Conservation (phyloP, 768 basidiomycete genomes). For the Lactifluus pinguis region DNA sequence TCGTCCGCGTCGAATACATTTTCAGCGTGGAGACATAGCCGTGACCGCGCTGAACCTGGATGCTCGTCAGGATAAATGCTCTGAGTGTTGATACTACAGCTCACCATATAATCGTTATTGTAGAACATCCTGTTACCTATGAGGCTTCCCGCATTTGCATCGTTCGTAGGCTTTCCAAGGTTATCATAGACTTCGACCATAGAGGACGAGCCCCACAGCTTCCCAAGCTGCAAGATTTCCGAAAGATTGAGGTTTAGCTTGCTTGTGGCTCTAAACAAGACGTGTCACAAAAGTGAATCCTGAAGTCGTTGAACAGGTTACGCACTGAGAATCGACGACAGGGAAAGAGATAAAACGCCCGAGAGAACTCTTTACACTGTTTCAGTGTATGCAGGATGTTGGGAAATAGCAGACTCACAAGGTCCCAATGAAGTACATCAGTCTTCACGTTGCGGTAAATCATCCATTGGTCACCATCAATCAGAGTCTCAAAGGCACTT, state of each 20-base stretch:
- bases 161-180: conserved; percentile 17
- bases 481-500: conserved; percentile 43
- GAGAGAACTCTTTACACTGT: conserved; percentile 40
- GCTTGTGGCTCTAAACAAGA: conserved; percentile 20
- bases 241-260: conserved; percentile 26
- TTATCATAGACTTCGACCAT: conserved; percentile 12
- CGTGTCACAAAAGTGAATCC: background rate
- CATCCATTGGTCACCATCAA: conserved; percentile 63
- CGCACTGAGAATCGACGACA: conserved; percentile 38
- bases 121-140: conserved; percentile 28
- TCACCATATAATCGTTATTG: conserved; percentile 29
- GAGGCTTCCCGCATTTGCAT: conserved; percentile 25
- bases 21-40: conserved; percentile 27
- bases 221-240: conserved; percentile 23
- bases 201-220: conserved; percentile 22
- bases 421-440: conserved; percentile 58
- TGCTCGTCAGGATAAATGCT: background rate
- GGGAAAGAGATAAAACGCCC: conserved; percentile 64
- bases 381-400: background rate
- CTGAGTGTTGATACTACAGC: background rate
- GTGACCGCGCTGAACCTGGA: conserved; percentile 28
- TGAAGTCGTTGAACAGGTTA: background rate
- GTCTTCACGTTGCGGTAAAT: conserved; percentile 52
- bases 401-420: conserved; percentile 34
- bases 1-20: conserved; percentile 28